Evolutionary conservation across 371 early-diverging fungal genomes (phyloP).

Genomic region (Mycotypha africana): DNA sequence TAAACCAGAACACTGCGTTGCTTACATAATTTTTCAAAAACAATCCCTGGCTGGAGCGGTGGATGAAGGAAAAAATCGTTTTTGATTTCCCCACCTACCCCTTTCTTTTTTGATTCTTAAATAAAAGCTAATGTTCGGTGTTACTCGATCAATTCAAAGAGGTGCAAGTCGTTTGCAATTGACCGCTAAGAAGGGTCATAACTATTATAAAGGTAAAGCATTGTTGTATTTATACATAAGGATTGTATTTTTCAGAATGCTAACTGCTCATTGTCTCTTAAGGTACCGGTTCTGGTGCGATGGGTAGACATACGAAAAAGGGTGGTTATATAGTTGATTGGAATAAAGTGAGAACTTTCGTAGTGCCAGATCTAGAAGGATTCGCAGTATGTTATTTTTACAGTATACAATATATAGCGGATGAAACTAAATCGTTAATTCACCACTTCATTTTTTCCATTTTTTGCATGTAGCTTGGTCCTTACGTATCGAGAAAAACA

Average conservation of each 20-base stretch:
- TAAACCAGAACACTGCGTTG: too few relatives aligned
- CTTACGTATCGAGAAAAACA: constrained; percentile 67
- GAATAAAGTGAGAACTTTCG: constrained; percentile 73
- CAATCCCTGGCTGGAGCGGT: too few relatives aligned
- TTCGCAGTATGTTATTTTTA: constrained; percentile 50
- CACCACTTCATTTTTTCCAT: too few relatives aligned
- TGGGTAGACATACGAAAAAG: constrained; percentile 79
- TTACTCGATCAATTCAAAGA: constrained; percentile 64
- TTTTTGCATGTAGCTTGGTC: constrained; percentile 44
- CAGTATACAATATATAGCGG: background rate
- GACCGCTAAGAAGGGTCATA: constrained; percentile 77
- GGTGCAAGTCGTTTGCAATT: constrained; percentile 73
- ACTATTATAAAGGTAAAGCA: constrained; percentile 73
- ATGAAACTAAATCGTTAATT: too few relatives aligned
- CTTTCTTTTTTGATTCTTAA: background rate
- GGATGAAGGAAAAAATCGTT: background rate
- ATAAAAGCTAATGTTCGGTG: constrained; percentile 55
- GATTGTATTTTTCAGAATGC: background rate
- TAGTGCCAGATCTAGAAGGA: constrained; percentile 71
- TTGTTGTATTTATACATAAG: background rate
- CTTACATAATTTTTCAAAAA: too few relatives aligned
- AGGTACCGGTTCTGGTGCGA: constrained; percentile 81
- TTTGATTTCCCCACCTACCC: too few relatives aligned
- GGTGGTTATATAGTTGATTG: constrained; percentile 72
- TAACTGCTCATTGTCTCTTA: background rate